A percentile compares a stretch with the other conserved stretches of the same genome.
Conservation (phyloP, 2,329 filamentous ascomycete genomes). For the Elsinoe ampelina region DNA sequence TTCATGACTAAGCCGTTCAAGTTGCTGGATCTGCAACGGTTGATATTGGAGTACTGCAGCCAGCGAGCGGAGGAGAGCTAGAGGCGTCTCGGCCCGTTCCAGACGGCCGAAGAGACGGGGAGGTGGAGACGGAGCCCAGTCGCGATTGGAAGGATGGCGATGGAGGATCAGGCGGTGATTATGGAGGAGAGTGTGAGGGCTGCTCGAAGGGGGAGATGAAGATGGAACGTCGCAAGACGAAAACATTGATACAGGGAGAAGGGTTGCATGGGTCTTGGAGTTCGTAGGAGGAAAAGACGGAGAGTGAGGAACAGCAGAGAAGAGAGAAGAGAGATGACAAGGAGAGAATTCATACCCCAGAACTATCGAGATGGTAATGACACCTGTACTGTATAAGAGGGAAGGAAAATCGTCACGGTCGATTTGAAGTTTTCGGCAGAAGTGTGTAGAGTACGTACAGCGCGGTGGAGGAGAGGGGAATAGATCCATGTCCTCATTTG, state of each 20-base stretch:
- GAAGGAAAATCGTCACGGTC: no score
- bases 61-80: slow-evolving; percentile 6
- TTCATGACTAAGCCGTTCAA: slow-evolving; percentile 62
- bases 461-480: no score
- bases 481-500: no score
- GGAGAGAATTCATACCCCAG: no score
- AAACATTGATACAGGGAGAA: background rate
- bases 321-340: no score
- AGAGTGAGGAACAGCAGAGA: background rate
- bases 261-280: background rate
- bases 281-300: no score
- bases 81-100: background rate
- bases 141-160: background rate
- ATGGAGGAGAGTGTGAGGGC: background rate
- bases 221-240: background rate
- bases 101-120: background rate
- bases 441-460: no score
- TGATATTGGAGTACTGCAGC: slow-evolving; percentile 45
- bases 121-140: background rate
- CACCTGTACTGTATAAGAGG: no score
- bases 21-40: slow-evolving; percentile 50
- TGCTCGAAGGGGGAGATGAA: background rate
- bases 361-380: no score
- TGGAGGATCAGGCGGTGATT: background rate
- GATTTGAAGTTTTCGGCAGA: no score